These are phyloP conservation scores for Alternaria sp. DNA, from an alignment of 2,329 filamentous ascomycete genomes.

Conservation along the genomic window DNA sequence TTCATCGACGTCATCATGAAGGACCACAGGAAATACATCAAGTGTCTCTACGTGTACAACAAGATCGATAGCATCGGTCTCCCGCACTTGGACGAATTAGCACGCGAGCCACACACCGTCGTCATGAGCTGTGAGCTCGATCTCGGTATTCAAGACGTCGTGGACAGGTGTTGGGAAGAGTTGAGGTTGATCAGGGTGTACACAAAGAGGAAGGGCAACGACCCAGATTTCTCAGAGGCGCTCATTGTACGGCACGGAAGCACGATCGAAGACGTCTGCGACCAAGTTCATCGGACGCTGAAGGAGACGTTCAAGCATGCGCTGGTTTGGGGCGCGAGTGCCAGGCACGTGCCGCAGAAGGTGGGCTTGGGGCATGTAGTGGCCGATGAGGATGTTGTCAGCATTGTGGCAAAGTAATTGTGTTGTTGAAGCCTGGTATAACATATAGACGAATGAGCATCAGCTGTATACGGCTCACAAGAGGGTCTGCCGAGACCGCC, in stretches of 20 bases:
- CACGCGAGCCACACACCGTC: conserved; percentile 89
- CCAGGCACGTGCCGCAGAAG: conserved; percentile 90
- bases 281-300: conserved; percentile 87
- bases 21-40: conserved; percentile 97
- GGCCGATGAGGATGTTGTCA: conserved; percentile 71
- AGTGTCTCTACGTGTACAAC: conserved; percentile 96
- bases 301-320: conserved; percentile 99
- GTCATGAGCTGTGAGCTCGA: conserved; percentile 99
- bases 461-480: background rate
- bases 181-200: conserved; percentile 89
- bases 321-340: conserved; percentile 95
- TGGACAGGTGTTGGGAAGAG: conserved; percentile 95
- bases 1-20: conserved; percentile 99
- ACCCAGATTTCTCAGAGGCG: conserved; percentile 88
- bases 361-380: conserved; percentile 87
- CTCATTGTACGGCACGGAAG: conserved; percentile 89
- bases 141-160: conserved; percentile 88
- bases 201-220: conserved; percentile 83
- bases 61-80: conserved; percentile 96
- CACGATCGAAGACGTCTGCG: conserved; percentile 95
- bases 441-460: background rate
- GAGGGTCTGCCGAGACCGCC: background rate
- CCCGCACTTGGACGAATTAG: conserved; percentile 89
- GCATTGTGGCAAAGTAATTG: conserved; percentile 59
- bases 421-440: background rate